Evolutionary conservation across 2,329 filamentous ascomycete genomes (phyloP).

Genomic region (Fusarium oxysporum): DNA sequence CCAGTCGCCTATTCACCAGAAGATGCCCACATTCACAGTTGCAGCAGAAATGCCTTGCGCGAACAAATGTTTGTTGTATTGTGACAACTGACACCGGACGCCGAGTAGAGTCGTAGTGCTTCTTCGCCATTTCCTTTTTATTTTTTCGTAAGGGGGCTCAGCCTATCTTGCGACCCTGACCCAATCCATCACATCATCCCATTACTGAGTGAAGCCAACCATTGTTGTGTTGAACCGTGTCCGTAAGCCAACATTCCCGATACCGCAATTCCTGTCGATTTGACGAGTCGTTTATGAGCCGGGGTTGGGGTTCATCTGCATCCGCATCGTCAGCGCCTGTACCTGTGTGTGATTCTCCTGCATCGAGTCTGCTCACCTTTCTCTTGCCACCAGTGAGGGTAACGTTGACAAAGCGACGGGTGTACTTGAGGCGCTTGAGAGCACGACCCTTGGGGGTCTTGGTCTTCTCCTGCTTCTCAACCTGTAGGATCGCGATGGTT

Average conservation of each 20-base stretch:
- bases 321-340: constrained; percentile 42
- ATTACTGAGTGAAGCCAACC: constrained; percentile 48
- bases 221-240: constrained; percentile 48
- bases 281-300: constrained; percentile 66
- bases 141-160: constrained; percentile 48
- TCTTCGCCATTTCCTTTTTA: constrained; percentile 50
- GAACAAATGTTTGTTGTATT: constrained; percentile 55
- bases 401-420: constrained; percentile 97
- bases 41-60: constrained; percentile 25
- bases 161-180: constrained; percentile 51
- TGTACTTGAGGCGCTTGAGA: constrained; percentile 97
- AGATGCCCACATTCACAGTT: constrained; percentile 27
- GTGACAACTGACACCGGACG: constrained; percentile 57
- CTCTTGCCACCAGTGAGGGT: constrained; percentile 98
- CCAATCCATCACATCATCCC: constrained; percentile 53
- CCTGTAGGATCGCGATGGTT: constrained; percentile 60
- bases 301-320: constrained; percentile 91
- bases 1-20: not conserved
- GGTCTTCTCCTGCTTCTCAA: constrained; percentile 93
- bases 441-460: constrained; percentile 98
- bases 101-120: constrained; percentile 54
- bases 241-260: constrained; percentile 47
- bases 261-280: constrained; percentile 43
- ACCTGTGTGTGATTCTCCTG: not conserved
- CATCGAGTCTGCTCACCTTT: constrained; percentile 73